Conservation (phyloP, 176 grass and related monocot species). For the Oryza punctata region DNA sequence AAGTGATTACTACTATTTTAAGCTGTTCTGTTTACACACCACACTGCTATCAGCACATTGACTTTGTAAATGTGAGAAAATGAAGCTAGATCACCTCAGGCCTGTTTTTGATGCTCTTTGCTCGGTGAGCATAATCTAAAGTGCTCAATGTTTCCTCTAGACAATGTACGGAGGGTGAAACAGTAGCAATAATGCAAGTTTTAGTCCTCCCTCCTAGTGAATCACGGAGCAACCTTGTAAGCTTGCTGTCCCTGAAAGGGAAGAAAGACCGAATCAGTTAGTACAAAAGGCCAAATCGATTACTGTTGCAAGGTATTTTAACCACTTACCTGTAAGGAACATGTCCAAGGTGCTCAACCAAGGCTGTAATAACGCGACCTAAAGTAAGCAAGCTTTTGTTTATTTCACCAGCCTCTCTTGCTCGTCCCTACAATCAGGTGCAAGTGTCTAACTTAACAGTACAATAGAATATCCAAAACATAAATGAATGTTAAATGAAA, state of each 20-base stretch:
- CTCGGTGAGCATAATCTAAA: constrained; percentile 92
- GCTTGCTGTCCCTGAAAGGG: constrained; percentile 86
- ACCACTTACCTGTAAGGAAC: constrained; percentile 84
- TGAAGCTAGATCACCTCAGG: constrained; percentile 66
- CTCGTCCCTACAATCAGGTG: constrained; percentile 70
- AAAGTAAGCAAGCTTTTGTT: constrained; percentile 99
- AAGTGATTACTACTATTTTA: neutral
- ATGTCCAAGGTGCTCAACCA: constrained; percentile 96
- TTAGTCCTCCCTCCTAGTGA: constrained; percentile 97
- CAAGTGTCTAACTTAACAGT: constrained; percentile 12
- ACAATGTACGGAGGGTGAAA: constrained; percentile 94
- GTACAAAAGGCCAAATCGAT: neutral
- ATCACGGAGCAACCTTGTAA: constrained; percentile 91
- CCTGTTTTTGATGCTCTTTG: constrained; percentile 97
- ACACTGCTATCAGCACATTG: neutral
- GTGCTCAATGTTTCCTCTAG: constrained; percentile 98
- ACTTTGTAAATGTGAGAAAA: constrained; percentile 20
- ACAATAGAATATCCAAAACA: constrained; percentile 7
- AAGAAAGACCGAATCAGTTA: neutral
- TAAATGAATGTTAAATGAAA: neutral
- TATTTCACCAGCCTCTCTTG: constrained; percentile 97
- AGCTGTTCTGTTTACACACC: neutral
- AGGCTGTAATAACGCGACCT: constrained; percentile 91
- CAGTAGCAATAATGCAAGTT: constrained; percentile 98
- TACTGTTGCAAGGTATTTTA: constrained; percentile 17